phyloP scores from a whole-genome alignment of 106 monocot genomes.

The Gastrodia elata region DNA sequence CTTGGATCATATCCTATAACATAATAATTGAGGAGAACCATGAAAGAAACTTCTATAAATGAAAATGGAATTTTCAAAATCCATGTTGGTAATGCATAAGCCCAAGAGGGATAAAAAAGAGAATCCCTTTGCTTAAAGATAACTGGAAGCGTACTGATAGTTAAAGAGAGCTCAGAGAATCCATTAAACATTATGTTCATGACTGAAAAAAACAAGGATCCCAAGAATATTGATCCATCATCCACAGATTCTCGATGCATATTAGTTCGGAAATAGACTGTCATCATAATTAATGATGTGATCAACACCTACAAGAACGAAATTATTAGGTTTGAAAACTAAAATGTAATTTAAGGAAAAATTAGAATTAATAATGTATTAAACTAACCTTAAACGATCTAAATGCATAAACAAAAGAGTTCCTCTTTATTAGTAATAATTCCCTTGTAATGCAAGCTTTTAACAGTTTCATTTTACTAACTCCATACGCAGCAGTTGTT shows the following conservation, averaged over 20 bases:
- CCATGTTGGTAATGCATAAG: slow-evolving; percentile 61
- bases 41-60: slow-evolving; percentile 36
- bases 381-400: neutral
- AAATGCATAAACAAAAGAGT: slow-evolving; percentile 40
- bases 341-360: neutral
- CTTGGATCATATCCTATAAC: slow-evolving; percentile 60
- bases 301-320: slow-evolving; percentile 15
- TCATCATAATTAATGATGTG: slow-evolving; percentile 39
- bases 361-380: neutral
- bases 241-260: slow-evolving; percentile 34
- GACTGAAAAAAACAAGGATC: slow-evolving; percentile 45
- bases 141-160: slow-evolving; percentile 50
- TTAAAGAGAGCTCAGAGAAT: slow-evolving; percentile 45
- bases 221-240: slow-evolving; percentile 45
- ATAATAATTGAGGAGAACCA: slow-evolving; percentile 44
- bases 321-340: neutral
- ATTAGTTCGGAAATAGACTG: slow-evolving; percentile 50
- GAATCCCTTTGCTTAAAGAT: slow-evolving; percentile 73
- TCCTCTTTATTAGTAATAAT: slow-evolving; percentile 43
- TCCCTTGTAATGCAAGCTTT: slow-evolving; percentile 44
- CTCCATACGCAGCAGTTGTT: slow-evolving; percentile 38
- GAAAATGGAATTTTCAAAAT: slow-evolving; percentile 62
- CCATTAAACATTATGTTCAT: slow-evolving; percentile 46
- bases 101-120: slow-evolving; percentile 70
- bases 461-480: slow-evolving; percentile 35